A percentile compares a stretch with the other conserved stretches of the same genome.
These are phyloP conservation scores for Dothiorella sarmentorum DNA, from an alignment of 2,329 filamentous ascomycete species.

Conservation along the genomic window DNA sequence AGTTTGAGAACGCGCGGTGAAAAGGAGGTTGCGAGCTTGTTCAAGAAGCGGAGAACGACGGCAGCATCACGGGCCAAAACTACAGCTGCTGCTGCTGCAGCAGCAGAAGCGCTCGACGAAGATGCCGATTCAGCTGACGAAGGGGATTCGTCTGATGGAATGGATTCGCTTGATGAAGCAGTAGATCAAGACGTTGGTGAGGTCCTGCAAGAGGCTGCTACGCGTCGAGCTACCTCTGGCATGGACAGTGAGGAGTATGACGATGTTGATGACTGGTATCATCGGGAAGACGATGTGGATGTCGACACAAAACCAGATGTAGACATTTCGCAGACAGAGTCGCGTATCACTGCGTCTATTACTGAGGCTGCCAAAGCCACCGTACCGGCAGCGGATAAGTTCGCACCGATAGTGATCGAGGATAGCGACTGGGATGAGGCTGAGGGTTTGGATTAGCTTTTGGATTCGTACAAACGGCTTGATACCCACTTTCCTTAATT, in stretches of 20 bases:
- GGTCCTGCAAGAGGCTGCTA: neutral
- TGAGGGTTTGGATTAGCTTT: constrained; percentile 36
- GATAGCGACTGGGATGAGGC: constrained; percentile 55
- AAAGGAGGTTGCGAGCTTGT: constrained; percentile 66
- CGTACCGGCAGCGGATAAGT: neutral
- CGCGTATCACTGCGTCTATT: neutral
- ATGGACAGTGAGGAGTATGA: neutral
- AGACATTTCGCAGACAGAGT: neutral
- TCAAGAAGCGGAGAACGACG: constrained; percentile 49
- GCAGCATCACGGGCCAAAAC: constrained; percentile 22
- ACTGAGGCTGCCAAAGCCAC: too few species aligned
- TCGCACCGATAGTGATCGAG: constrained; percentile 43
- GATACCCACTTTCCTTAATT: neutral
- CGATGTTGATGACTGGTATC: neutral
- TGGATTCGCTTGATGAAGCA: too few species aligned
- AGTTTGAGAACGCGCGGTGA: constrained; percentile 68
- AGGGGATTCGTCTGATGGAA: neutral
- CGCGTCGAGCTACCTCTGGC: too few species aligned
- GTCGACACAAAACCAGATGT: neutral
- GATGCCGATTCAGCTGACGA: neutral
- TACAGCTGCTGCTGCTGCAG: constrained; percentile 9
- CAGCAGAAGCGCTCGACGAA: neutral
- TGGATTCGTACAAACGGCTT: neutral
- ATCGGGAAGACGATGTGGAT: neutral
- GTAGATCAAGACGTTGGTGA: too few species aligned